Evolutionary conservation across 345 rosid genomes (phyloP), one percentile per base, ranked within the genome.

Genomic region (Erodium maritimum): DNA sequence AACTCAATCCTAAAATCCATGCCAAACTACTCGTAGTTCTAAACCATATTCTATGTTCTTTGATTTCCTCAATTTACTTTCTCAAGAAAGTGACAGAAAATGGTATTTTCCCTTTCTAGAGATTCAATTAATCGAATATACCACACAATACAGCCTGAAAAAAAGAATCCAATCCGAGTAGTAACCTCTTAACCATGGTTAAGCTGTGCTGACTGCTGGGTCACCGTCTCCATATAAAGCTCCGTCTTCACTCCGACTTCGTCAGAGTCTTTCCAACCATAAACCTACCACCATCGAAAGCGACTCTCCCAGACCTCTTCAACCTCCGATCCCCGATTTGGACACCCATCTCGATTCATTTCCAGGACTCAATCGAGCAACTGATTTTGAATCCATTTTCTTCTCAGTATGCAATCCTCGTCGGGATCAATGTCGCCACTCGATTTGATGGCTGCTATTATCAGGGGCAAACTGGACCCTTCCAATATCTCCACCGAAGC

Each of bases 391-490:
- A 54, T 29, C 37, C 37, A 11, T n/a, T n/a, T n/a, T n/a, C n/a
- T n/a, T n/a, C n/a, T n/a, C n/a, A 23, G 50, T 50, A 65, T 65
- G 68, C 53, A 65, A 42, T 54, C 59, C 14, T 42, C 63, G 5
- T 59, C 63, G 19, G 58, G 24, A 19, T 59, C 81, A 29, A 67
- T 79, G 17, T 87, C 85, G 46, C 90, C 95, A 2, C 64, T 88
- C 53, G 97, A 89, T 77, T 79, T 93, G 22, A 76, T 93, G 85
- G 56, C 91, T 1, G 97, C 97, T 1, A 76, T 93, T 46, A 82
- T 93, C 65, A 80, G 65, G 65, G 91, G 95, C 12, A 81, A 80
- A n/a, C 55, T 74, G 64, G 96, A 83, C 80, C 85, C 81, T 0
- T 65, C 84, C 6, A 86, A 90, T 69, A 72, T 72, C 55, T 89